These are phyloP conservation scores for Auriscalpium microsporum DNA, from an alignment of 768 basidiomycete genomes.

Conservation along the genomic window DNA sequence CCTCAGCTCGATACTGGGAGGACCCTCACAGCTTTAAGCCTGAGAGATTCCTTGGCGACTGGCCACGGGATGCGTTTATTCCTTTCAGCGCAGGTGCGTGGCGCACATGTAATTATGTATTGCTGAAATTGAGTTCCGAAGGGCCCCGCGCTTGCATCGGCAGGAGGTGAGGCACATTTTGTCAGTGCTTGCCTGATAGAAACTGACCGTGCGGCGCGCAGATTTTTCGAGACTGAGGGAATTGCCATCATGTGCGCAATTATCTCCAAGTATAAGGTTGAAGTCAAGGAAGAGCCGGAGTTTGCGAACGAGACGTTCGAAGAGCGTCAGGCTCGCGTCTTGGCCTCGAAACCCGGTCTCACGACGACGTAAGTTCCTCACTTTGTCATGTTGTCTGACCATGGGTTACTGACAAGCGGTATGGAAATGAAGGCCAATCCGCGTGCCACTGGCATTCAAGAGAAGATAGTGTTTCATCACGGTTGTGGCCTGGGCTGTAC, in stretches of 20 bases:
- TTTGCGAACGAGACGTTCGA: slow-evolving; percentile 38
- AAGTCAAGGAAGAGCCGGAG: slow-evolving; percentile 40
- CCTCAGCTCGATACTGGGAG: slow-evolving; percentile 45
- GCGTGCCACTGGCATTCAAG: not conserved
- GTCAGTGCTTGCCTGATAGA: too few species aligned
- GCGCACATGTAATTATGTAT: not conserved
- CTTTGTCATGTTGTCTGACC: not conserved
- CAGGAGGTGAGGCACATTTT: too few species aligned
- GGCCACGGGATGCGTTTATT: slow-evolving; percentile 24
- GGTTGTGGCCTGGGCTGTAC: too few species aligned
- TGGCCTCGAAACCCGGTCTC: not conserved
- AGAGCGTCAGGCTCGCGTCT: slow-evolving; percentile 26
- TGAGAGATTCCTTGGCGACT: slow-evolving; percentile 25
- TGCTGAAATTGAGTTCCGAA: not conserved
- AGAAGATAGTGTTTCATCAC: not conserved
- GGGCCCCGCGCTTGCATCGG: slow-evolving; percentile 16
- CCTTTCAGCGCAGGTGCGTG: slow-evolving; percentile 21
- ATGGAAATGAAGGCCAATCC: not conserved
- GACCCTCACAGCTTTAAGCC: slow-evolving; percentile 40
- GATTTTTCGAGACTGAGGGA: slow-evolving; percentile 43
- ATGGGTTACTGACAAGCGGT: not conserved
- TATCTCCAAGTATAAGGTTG: slow-evolving; percentile 35
- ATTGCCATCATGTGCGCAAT: slow-evolving; percentile 39
- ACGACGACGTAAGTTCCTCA: slow-evolving; percentile 3
- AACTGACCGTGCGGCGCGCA: too few species aligned